Evolutionary conservation across 1,284 basidiomycete species (phyloP).

Genomic region (Lignosus rhinocerotis): DNA sequence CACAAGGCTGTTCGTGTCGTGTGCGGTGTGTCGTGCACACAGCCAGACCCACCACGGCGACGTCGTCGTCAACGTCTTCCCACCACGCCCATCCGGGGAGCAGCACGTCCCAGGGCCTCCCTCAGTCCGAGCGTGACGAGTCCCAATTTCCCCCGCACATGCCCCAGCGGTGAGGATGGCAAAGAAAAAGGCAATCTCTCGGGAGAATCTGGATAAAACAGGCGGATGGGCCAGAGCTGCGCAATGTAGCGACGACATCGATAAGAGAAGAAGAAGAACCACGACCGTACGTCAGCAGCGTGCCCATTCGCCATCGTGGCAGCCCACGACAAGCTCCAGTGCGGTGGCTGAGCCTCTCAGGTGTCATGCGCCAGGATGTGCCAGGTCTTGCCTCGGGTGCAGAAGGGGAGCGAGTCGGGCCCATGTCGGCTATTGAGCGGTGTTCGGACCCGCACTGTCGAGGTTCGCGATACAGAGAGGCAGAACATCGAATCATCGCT

Average conservation of each 20-base stretch:
- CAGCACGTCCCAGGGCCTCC: slow-evolving; percentile 7
- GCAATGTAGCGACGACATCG: slow-evolving; percentile 15
- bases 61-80: not conserved
- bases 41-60: not conserved
- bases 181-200: slow-evolving; percentile 19
- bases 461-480: slow-evolving; percentile 10
- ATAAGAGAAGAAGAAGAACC: slow-evolving; percentile 18
- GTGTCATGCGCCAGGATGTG: slow-evolving; percentile 17
- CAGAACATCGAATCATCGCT: slow-evolving; percentile 1
- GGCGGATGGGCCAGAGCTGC: slow-evolving; percentile 9
- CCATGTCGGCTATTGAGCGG: slow-evolving; percentile 22
- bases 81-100: slow-evolving; percentile 8
- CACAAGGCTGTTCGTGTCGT: not conserved
- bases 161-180: slow-evolving; percentile 15
- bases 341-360: slow-evolving; percentile 11
- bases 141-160: slow-evolving; percentile 7
- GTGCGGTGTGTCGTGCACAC: not conserved
- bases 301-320: slow-evolving; percentile 8
- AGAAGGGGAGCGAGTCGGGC: slow-evolving; percentile 18
- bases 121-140: slow-evolving; percentile 3
- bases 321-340: slow-evolving; percentile 14
- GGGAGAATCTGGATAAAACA: slow-evolving; percentile 21
- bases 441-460: slow-evolving; percentile 18
- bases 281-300: slow-evolving; percentile 17
- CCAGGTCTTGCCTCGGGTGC: slow-evolving; percentile 14